Base-by-base conservation (phyloP, 2,329 filamentous ascomycete genomes). In the Aurifilum marmelostoma region DNA sequence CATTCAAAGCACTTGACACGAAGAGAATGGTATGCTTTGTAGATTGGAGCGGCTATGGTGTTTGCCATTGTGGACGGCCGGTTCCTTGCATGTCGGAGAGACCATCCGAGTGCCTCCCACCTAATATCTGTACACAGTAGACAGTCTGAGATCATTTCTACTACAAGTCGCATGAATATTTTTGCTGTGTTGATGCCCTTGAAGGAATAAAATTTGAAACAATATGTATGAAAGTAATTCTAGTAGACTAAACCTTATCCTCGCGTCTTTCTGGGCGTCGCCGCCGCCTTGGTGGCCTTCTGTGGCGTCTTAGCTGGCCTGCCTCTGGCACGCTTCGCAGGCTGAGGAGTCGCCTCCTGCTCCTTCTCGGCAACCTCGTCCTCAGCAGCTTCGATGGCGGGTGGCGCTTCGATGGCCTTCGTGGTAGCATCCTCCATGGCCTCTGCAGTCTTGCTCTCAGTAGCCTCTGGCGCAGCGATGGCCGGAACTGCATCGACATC, bases 301-400 rank as follows among this genome's bases (percentile, higher is more conserved):
- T 64, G 56, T 3, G 68, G 68, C 34, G 68, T 62, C 65, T 70
- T 70, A 11, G 69, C 63, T 18, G 69, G 69, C 29, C 69, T 64
- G 50, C 69, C 69, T 14, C 69, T 64, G n/a, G 63, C 52, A 27
- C 69, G 63, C 69, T 71, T 71, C 59, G 76, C 75, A n/a, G 72
- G 63, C 58, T 50, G 60, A 4, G 69, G 71, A 21, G 61, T 66
- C 50, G 72, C 71, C 63, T 75, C 74, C 73, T 79, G 72, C 70
- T 77, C 75, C 61, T 72, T 69, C 64, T 74, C 71, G 14, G 74
- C 73, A 54, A 75, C 74, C 52, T 73, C 70, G 60, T 77, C 71
- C 79, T 89, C 74, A 1, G 74, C 73, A 37, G 75, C 76, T n/a
- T 59, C 32, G 69, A 79, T 79, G 21, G 79, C 74, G 37, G 76